Evolutionary conservation across 805 yeast species (phyloP).

Genomic region (Candida pseudoglaebosa): DNA sequence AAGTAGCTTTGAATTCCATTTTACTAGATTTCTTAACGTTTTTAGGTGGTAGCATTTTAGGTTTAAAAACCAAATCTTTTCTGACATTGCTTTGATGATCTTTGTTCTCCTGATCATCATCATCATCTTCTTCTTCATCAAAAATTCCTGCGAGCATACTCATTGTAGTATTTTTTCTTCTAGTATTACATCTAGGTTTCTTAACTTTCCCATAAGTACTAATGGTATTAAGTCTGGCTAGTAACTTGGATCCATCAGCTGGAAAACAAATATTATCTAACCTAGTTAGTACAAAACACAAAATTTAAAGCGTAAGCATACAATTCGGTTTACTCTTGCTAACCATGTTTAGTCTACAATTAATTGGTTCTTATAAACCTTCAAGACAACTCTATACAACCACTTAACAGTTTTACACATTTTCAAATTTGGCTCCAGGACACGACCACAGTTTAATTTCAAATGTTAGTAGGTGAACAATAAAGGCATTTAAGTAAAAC

Average conservation of each 20-base stretch:
- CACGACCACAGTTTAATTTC: not conserved
- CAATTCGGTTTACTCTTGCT: not conserved
- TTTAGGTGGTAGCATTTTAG: too few relatives aligned
- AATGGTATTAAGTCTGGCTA: not conserved
- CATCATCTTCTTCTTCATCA: not conserved
- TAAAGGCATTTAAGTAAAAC: not conserved
- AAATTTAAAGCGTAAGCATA: too few relatives aligned
- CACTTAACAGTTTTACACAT: not conserved
- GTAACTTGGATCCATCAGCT: not conserved
- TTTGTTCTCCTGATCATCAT: too few relatives aligned
- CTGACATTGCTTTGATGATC: too few relatives aligned
- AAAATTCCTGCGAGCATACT: not conserved
- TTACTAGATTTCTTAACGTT: too few relatives aligned
- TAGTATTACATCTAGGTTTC: not conserved
- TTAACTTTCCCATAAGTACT: not conserved
- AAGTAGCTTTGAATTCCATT: constrained; percentile 3
- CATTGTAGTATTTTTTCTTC: not conserved
- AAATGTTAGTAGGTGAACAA: not conserved
- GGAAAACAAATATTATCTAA: not conserved
- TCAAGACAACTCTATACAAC: not conserved
- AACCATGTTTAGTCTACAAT: too few relatives aligned
- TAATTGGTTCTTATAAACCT: too few relatives aligned
- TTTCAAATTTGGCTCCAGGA: not conserved
- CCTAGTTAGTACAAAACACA: too few relatives aligned
- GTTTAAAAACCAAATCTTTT: too few relatives aligned